A percentile compares a stretch with the other conserved stretches of the same genome.
These are phyloP conservation scores for Umbelopsis isabellina DNA, from an alignment of 192 early-diverging fungal genomes.

Conservation along the genomic window DNA sequence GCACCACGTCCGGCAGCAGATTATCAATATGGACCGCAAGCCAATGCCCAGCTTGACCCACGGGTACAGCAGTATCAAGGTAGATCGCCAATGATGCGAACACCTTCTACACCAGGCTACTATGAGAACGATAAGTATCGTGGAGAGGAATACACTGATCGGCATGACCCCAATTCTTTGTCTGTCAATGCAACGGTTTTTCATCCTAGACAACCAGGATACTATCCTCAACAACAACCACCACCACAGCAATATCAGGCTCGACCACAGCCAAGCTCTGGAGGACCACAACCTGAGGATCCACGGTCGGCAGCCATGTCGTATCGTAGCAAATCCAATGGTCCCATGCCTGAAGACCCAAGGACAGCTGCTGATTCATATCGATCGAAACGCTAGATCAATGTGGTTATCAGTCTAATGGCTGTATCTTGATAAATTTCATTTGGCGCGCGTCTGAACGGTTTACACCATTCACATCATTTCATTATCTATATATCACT, in stretches of 20 bases:
- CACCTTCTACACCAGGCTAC: conserved; percentile 16
- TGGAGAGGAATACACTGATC: conserved; percentile 3
- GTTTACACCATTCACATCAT: neutral
- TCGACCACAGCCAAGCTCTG: conserved; percentile 2
- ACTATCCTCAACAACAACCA: conserved; percentile 9
- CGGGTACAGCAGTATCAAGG: conserved; percentile 5
- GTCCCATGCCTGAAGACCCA: conserved; percentile 38
- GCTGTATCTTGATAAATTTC: no score
- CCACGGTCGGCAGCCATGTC: conserved; percentile 28
- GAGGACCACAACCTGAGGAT: conserved; percentile 23
- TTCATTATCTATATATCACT: neutral
- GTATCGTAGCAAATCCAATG: conserved; percentile 27
- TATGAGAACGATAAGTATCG: conserved; percentile 8
- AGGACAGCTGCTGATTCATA: conserved; percentile 32
- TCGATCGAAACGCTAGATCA: conserved; percentile 19
- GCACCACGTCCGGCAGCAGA: neutral
- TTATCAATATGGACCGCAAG: neutral
- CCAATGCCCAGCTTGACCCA: conserved; percentile 17
- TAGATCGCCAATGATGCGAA: conserved; percentile 10
- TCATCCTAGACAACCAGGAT: conserved; percentile 8
- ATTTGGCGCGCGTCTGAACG: no score
- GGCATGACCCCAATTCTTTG: neutral
- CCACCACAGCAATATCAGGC: conserved; percentile 3
- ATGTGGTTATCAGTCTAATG: no score
- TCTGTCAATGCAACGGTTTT: neutral